Base-by-base conservation (phyloP, 2,329 filamentous ascomycete genomes). In the Penicillium italicum region DNA sequence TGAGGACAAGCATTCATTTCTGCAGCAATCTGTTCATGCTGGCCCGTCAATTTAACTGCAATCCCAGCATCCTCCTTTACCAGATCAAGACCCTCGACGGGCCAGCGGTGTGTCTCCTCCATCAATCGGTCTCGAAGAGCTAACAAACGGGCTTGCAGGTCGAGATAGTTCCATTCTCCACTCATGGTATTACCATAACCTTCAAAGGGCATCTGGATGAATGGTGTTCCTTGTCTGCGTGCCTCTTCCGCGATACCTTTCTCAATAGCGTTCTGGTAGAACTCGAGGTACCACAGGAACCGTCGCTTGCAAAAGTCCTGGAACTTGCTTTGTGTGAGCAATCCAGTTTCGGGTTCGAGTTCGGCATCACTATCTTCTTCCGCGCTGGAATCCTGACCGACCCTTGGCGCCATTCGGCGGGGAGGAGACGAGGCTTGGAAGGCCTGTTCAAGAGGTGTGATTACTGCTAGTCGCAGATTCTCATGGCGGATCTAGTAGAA, bases 251-350 rank as follows among this genome's bases (percentile, higher is more conserved):
- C 53, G 11, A 60, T 49, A 28, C 86, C 88, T 57, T 85, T 81
- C 36, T 85, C 80, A 49, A 96, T 86, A 1, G 87, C 82, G 4
- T 82, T 77, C 22, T 94, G 77, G 68, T 97, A 97, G 3, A 89
- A 89, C 62, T 95, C 89, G 72, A 90, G 96, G 75, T 97, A 97
- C 94, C 94, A 97, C 14, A 97, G 78, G 69, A 97, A 97, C 1
- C 92, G 85, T 36, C 89, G 86, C 74, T 97, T 97, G 80, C 88
- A 90, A 5, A 96, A 79, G 67, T 97, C 93, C 62, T 86, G 87
- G 76, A 97, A 97, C 0, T 91, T 90, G 62, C 91, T 96, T 0
- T 84, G 80, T 1, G 83, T 68, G 8, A 68, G 74, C 0, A 74
- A 24, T 16, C 5, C 43, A 1, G 12, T 9, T 5, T 46, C 43